Evolutionary conservation across 192 early-diverging fungal species (phyloP).

Genomic region (Ambispora gerdemannii): DNA sequence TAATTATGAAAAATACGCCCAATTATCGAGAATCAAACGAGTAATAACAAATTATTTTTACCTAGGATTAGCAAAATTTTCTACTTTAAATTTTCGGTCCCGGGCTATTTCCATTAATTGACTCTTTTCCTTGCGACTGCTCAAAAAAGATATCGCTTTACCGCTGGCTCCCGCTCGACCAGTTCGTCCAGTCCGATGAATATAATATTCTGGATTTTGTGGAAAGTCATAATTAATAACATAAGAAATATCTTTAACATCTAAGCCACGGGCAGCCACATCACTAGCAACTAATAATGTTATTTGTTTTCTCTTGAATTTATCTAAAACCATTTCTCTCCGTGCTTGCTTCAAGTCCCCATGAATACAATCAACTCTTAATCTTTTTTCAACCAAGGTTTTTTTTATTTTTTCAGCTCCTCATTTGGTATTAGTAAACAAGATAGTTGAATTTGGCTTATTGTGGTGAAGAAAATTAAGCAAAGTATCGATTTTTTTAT

Average conservation of each 20-base stretch:
- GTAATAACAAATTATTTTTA: too few species aligned
- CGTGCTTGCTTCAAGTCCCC: background rate
- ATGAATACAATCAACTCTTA: background rate
- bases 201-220: conserved; percentile 72
- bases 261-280: conserved; percentile 98
- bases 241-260: conserved; percentile 94
- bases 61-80: too few species aligned
- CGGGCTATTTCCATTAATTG: too few species aligned
- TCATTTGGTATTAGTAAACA: conserved; percentile 9
- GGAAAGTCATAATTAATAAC: conserved; percentile 87
- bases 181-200: conserved; percentile 97
- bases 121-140: too few species aligned
- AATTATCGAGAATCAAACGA: too few species aligned
- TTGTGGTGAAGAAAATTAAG: background rate
- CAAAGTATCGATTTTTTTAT: background rate
- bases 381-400: background rate
- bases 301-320: conserved; percentile 35
- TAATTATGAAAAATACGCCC: too few species aligned
- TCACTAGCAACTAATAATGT: conserved; percentile 90
- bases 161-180: conserved; percentile 95
- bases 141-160: conserved; percentile 87
- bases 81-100: too few species aligned
- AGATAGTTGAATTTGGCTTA: background rate
- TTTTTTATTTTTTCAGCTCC: background rate
- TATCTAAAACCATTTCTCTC: background rate